A percentile compares a stretch with the other conserved stretches of the same genome.
phyloP scores from a whole-genome alignment of 2,329 filamentous ascomycete genomes.

The Fusarium sp. region DNA sequence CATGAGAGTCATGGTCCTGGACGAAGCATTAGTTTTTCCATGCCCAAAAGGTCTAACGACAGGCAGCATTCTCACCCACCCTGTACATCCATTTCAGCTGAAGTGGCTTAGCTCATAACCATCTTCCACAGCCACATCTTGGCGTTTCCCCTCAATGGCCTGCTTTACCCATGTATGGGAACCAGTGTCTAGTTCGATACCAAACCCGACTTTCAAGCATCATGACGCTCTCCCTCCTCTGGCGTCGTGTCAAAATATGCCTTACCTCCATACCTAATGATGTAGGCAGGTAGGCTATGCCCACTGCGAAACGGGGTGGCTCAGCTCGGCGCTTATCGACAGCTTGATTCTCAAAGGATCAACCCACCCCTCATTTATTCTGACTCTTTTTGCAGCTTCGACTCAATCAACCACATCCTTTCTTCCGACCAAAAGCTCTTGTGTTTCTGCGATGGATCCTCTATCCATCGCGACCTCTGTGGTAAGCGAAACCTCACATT shows the following conservation, averaged over 20 bases:
- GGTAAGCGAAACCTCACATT: neutral
- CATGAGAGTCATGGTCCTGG: neutral
- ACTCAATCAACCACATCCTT: neutral
- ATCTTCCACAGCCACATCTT: no score
- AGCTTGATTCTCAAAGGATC: neutral
- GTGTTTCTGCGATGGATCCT: slow-evolving; percentile 8
- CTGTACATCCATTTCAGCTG: neutral
- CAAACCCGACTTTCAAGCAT: neutral
- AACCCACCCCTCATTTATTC: neutral
- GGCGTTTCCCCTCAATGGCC: neutral
- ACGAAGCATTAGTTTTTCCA: neutral
- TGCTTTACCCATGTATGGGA: neutral
- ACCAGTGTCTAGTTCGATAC: neutral
- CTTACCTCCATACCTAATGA: neutral
- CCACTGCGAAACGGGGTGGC: neutral
- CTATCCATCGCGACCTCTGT: slow-evolving; percentile 10
- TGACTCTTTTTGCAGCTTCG: neutral
- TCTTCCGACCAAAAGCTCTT: neutral
- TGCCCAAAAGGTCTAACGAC: neutral
- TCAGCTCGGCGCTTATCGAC: neutral
- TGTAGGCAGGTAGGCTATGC: neutral
- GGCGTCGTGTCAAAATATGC: neutral
- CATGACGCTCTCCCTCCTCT: neutral
- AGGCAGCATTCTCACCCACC: neutral
- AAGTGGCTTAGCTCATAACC: neutral